These are phyloP conservation scores for Colletotrichum musicola DNA, from an alignment of 2,329 filamentous ascomycete genomes.

Conservation along the genomic window DNA sequence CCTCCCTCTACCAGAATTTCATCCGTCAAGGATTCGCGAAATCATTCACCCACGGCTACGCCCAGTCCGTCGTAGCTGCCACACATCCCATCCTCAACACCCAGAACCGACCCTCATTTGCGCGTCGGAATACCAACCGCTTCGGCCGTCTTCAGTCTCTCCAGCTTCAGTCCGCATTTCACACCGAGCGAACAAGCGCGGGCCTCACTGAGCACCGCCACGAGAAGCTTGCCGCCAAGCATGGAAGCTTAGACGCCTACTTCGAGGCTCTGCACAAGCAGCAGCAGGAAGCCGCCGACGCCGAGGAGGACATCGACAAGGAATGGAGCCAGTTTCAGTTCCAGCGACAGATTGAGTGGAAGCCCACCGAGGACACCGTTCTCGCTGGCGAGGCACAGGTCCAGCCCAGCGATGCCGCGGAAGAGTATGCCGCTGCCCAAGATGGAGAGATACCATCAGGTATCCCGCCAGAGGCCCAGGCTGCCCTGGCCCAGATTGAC, in stretches of 20 bases:
- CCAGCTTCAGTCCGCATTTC: slow-evolving; percentile 84
- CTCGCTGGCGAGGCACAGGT: slow-evolving; percentile 72
- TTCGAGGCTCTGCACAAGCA: slow-evolving; percentile 90
- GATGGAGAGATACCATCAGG: slow-evolving; percentile 48
- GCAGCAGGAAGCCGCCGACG: slow-evolving; percentile 67
- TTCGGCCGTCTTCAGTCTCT: slow-evolving; percentile 66
- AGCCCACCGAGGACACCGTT: slow-evolving; percentile 69
- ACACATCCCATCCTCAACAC: slow-evolving; percentile 84
- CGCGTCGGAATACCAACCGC: slow-evolving; percentile 67
- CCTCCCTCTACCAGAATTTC: slow-evolving; percentile 84
- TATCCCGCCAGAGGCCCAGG: slow-evolving; percentile 63
- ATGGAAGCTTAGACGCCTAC: slow-evolving; percentile 86
- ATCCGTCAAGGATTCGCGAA: slow-evolving; percentile 98
- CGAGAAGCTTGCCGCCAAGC: slow-evolving; percentile 58
- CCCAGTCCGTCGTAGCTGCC: slow-evolving; percentile 95
- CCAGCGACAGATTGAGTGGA: slow-evolving; percentile 90
- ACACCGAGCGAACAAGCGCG: slow-evolving; percentile 64
- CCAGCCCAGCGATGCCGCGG: slow-evolving; percentile 52
- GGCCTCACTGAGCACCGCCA: slow-evolving; percentile 70
- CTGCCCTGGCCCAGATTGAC: slow-evolving; percentile 83
- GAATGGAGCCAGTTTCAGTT: slow-evolving; percentile 96
- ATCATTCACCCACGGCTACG: slow-evolving; percentile 97
- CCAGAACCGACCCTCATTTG: slow-evolving; percentile 75
- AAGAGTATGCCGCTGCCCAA: slow-evolving; percentile 45
- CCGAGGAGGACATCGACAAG: slow-evolving; percentile 71